These are phyloP conservation scores for Aureobasidium uvarum DNA, from an alignment of 2,329 filamentous ascomycete species.

Conservation along the genomic window DNA sequence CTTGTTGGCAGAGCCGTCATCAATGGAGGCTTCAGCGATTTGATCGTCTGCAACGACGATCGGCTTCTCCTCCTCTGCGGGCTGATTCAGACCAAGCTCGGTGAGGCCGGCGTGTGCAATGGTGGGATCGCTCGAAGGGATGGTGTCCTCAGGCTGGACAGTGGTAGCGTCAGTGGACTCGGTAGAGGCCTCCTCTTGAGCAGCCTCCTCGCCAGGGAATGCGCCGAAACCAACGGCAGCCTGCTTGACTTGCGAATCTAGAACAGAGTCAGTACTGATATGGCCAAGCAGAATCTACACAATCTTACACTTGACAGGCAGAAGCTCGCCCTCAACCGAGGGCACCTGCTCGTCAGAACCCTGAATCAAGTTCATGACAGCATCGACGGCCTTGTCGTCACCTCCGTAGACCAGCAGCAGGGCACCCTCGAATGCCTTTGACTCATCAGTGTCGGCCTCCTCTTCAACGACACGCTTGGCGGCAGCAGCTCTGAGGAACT, in stretches of 20 bases:
- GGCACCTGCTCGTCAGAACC: slow-evolving; percentile 65
- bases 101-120: slow-evolving; percentile 65
- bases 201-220: slow-evolving; percentile 55
- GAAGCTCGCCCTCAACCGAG: slow-evolving; percentile 62
- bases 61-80: slow-evolving; percentile 35
- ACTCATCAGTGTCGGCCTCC: slow-evolving; percentile 66
- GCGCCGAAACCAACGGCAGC: slow-evolving; percentile 50
- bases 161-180: slow-evolving; percentile 46
- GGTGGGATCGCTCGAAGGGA: slow-evolving; percentile 59
- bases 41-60: slow-evolving; percentile 33
- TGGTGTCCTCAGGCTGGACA: slow-evolving; percentile 28
- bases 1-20: slow-evolving; percentile 46
- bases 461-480: slow-evolving; percentile 69
- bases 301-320: slow-evolving; percentile 69
- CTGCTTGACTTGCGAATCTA: slow-evolving; percentile 42
- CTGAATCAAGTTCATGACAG: slow-evolving; percentile 74
- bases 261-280: slow-evolving; percentile 10
- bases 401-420: slow-evolving; percentile 76
- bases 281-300: background rate
- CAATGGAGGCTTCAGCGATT: slow-evolving; percentile 40
- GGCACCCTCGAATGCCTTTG: slow-evolving; percentile 76
- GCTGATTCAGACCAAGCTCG: slow-evolving; percentile 55
- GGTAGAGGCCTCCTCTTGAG: slow-evolving; percentile 41
- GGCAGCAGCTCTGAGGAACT: slow-evolving; percentile 77
- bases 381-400: slow-evolving; percentile 68